A percentile compares a stretch with the other conserved stretches of the same genome.
phyloP scores from a whole-genome alignment of 768 basidiomycete species.

The Boletus rubroflammeus region DNA sequence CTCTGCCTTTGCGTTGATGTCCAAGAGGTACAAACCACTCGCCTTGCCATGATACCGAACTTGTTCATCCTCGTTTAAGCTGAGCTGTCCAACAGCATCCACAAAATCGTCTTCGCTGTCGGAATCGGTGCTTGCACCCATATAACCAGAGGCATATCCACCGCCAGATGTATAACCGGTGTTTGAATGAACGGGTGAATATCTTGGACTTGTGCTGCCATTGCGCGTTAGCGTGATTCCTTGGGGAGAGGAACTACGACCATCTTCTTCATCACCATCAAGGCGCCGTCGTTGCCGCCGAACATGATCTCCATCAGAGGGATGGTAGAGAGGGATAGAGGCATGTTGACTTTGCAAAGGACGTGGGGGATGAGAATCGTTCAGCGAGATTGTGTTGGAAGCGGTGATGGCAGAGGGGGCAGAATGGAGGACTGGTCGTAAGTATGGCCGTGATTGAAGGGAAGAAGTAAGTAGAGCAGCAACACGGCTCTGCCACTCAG shows the following conservation, averaged over 20 bases:
- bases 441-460: constrained; percentile 10
- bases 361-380: constrained; percentile 11
- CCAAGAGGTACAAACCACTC: constrained; percentile 74
- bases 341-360: constrained; percentile 6
- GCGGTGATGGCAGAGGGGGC: not conserved
- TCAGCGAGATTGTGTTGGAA: constrained; percentile 9
- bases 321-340: constrained; percentile 10
- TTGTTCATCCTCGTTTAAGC: constrained; percentile 82
- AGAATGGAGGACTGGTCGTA: not conserved
- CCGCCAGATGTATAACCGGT: constrained; percentile 12
- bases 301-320: constrained; percentile 28
- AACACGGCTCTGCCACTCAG: constrained; percentile 81
- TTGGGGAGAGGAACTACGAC: constrained; percentile 6
- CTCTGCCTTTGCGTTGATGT: constrained; percentile 56
- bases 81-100: constrained; percentile 80
- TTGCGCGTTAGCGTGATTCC: constrained; percentile 6
- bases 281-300: constrained; percentile 53
- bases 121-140: constrained; percentile 32
- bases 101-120: constrained; percentile 46
- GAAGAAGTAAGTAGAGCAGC: constrained; percentile 22
- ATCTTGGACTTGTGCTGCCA: constrained; percentile 17
- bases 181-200: constrained; percentile 15
- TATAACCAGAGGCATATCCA: constrained; percentile 25
- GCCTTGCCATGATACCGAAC: constrained; percentile 85
- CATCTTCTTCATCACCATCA: constrained; percentile 12